These are phyloP conservation scores for Pythium dissimile DNA, from an alignment of 352 stramenopile species.

Conservation along the genomic window DNA sequence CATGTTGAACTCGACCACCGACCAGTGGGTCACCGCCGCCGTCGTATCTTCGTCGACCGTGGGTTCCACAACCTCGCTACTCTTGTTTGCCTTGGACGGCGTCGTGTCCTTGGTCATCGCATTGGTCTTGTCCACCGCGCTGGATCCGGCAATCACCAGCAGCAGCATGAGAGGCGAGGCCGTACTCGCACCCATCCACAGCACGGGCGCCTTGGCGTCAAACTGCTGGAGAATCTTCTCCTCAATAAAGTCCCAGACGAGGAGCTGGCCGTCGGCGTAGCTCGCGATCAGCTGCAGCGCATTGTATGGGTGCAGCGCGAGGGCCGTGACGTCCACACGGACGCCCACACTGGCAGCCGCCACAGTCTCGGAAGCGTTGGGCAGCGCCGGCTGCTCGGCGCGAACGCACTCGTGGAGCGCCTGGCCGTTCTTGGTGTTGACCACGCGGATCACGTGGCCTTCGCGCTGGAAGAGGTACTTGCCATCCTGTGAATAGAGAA, in stretches of 20 bases:
- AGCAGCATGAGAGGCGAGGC: conserved; percentile 58
- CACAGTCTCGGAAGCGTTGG: background rate
- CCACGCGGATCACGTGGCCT: conserved; percentile 64
- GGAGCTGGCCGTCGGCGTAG: conserved; percentile 61
- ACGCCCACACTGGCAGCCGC: background rate
- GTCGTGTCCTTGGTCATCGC: conserved; percentile 5
- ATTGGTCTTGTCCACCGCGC: conserved; percentile 8
- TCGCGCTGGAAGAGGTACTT: conserved; percentile 80
- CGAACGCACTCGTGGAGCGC: conserved; percentile 72
- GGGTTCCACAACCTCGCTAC: background rate
- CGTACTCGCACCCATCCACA: conserved; percentile 70
- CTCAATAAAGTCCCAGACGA: conserved; percentile 77
- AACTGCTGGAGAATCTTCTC: conserved; percentile 62
- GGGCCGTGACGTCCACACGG: conserved; percentile 33
- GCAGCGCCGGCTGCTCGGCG: conserved; percentile 17
- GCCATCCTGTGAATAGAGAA: conserved; percentile 63
- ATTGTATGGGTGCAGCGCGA: conserved; percentile 73
- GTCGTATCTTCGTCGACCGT: background rate
- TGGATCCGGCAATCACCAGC: conserved; percentile 37
- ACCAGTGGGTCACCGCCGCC: conserved; percentile 32
- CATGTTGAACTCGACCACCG: conserved; percentile 67
- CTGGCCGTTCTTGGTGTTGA: conserved; percentile 68
- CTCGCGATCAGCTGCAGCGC: conserved; percentile 60
- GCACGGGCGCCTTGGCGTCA: conserved; percentile 36
- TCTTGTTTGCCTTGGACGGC: conserved; percentile 9